Evolutionary conservation across 2,329 filamentous ascomycete genomes (phyloP).

Genomic region (Botrytis porri): DNA sequence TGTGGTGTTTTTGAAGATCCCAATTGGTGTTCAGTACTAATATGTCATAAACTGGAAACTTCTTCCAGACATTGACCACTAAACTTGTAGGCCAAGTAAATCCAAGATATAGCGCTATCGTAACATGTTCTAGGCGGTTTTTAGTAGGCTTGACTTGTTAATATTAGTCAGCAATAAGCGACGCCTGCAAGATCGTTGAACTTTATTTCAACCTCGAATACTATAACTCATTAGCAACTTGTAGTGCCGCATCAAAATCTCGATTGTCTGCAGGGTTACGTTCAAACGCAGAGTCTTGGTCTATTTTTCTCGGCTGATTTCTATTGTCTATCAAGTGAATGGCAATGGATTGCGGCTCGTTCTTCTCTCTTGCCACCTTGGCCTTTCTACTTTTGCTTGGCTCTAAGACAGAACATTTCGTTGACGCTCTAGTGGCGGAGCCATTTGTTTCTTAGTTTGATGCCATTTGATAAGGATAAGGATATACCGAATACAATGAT

Average conservation of each 20-base stretch:
- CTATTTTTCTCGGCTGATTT: not conserved
- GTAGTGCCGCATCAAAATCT: not conserved
- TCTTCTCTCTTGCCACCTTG: not conserved
- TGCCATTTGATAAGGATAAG: not conserved
- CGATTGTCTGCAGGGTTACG: not conserved
- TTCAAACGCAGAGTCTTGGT: not conserved
- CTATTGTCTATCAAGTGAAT: constrained; percentile 9
- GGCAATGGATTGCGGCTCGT: not conserved
- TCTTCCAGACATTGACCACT: not conserved
- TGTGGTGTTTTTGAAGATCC: not conserved
- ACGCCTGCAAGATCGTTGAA: not conserved
- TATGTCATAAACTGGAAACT: not conserved
- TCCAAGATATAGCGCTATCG: not conserved
- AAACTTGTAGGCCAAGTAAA: not conserved
- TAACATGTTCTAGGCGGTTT: not conserved
- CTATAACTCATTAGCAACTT: not conserved
- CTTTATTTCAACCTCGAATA: constrained; percentile 5
- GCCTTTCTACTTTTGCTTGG: constrained; percentile 1
- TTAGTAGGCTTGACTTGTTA: not conserved
- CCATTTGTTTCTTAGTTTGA: not conserved
- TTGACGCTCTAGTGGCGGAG: not conserved
- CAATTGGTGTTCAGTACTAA: not conserved
- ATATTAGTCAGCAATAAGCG: constrained; percentile 7
- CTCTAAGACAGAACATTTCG: constrained; percentile 9
- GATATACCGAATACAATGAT: not conserved